Evolutionary conservation across 1,284 basidiomycete species (phyloP).

Genomic region (Neolentinus lepideus): DNA sequence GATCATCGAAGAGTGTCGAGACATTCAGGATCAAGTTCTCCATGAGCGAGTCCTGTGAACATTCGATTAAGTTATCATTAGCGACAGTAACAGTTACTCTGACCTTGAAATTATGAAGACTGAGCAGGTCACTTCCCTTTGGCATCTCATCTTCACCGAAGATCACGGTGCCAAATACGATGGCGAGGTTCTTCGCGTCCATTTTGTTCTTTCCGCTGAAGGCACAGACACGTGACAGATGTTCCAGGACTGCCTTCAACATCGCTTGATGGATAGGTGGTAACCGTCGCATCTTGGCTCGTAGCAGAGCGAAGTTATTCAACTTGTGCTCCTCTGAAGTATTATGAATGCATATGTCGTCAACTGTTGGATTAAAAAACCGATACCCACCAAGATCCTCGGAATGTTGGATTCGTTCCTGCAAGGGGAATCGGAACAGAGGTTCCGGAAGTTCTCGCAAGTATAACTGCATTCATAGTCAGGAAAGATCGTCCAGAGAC

Average conservation of each 20-base stretch:
- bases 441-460: conserved; percentile 91
- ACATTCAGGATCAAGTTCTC: conserved; percentile 80
- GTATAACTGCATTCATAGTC: conserved; percentile 49
- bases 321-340: conserved; percentile 56
- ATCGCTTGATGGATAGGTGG: conserved; percentile 88
- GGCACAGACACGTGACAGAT: conserved; percentile 74
- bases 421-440: conserved; percentile 79
- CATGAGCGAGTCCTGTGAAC: conserved; percentile 72
- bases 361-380: not conserved
- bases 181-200: conserved; percentile 86
- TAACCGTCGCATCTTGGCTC: conserved; percentile 78
- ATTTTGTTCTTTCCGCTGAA: conserved; percentile 84
- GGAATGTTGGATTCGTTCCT: conserved; percentile 81
- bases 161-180: conserved; percentile 79
- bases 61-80: conserved; percentile 5
- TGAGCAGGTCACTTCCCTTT: conserved; percentile 66
- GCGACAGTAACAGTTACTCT: not conserved
- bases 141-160: conserved; percentile 88
- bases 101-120: conserved; percentile 69
- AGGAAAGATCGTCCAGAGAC: not conserved
- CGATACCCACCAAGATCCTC: conserved; percentile 63
- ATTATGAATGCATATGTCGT: conserved; percentile 8
- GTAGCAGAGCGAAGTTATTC: conserved; percentile 67
- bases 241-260: conserved; percentile 82
- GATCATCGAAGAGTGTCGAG: conserved; percentile 47